Evolutionary conservation across 345 rosid species (phyloP), one percentile per base, ranked within the genome.

Genomic region (Bruguiera gymnorhiza): DNA sequence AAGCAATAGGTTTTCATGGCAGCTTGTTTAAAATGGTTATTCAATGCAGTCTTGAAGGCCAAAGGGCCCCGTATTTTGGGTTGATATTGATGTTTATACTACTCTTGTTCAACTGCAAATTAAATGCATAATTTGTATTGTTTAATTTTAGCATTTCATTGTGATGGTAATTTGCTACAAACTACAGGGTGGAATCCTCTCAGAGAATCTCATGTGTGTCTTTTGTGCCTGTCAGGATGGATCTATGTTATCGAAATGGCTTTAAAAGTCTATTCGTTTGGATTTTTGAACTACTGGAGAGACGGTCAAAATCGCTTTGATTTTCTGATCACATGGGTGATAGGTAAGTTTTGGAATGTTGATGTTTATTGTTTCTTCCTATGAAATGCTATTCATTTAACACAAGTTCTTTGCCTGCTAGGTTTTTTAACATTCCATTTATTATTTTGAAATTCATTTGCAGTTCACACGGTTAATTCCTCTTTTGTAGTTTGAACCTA

Each of bases 301-400:
- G 98, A 90, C 74, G 97, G 98, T 69, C 91, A 89, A 81, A 95
- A 95, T 73, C 89, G 91, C 66, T 95, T 95, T 75, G 99, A 95
- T 82, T 95, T 95, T 84, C 62, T 88, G 64, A 78, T 95, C 76
- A 92, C 99, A 52, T 87, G 85, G 93, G 71, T 92, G 73, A 92
- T 95, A 77, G 99, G 97, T 95, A 83, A 83, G 19, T 65, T 58
- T 8, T 48, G 18, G 27, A 62, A 68, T 56, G 16, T 23, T 56
- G 60, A 15, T 24, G 60, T 56, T 23, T 24, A 10, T 13, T 43
- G 50, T 3, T 15, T 43, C 50, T 43, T 13, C 19, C 50, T 18
- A 13, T 43, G 50, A 13, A 39, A 43, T 43, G 50, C 19, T 43
- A 43, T 43, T 11, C 19, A 43, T 43, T 43, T 3, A 43, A 43